Evolutionary conservation across 2,329 filamentous ascomycete species (phyloP), one percentile per base, ranked within the genome.

Genomic region (Elsinoe australis): DNA sequence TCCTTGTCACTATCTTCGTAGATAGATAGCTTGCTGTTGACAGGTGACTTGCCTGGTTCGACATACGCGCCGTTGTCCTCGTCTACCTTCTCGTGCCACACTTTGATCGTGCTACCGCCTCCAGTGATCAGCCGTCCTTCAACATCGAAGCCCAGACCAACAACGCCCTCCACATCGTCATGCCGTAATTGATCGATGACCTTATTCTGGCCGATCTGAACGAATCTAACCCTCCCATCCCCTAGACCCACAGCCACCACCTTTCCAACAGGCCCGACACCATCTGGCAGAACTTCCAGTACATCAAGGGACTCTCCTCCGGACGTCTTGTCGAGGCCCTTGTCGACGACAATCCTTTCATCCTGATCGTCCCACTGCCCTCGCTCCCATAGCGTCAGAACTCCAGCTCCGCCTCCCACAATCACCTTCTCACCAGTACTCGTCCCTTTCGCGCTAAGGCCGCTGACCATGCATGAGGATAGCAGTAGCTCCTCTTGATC

Each of bases 331-430:
- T 62, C 59, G 15, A 28, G 39, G 6, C 38, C 32, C 21, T 69
- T 65, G 55, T 87, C 82, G 6, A 95, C 79, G 41, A 85, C 79
- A 58, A 95, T 85, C 46, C 88, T 78, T 67, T 94, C 88, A 57
- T 94, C 86, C 63, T 95, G 87, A 63, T 96, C 90, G 60, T 94
- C 89, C 90, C 92, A 96, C 1, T 85, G 80, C 1, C 90, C 90
- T 56, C 83, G 84, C 65, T 98, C 90, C 89, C 92, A 98, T 5
- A 96, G 70, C 3, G 89, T 95, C 53, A 96, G 64, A 1, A 95
- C 80, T 2, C 92, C 92, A 33, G 79, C 83, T 14, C 79, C 82
- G 19, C 86, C 87, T 28, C 86, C 83, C 0, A 88, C 86, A 2
- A 92, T 65, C 3, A 92, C 74, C 61, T 84, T 84, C 58, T 83